Percentiles rank a stretch among this genome's conserved stretches.
Evolutionary conservation across 768 basidiomycete species (phyloP).

Genomic region (Serpula lacrymans): DNA sequence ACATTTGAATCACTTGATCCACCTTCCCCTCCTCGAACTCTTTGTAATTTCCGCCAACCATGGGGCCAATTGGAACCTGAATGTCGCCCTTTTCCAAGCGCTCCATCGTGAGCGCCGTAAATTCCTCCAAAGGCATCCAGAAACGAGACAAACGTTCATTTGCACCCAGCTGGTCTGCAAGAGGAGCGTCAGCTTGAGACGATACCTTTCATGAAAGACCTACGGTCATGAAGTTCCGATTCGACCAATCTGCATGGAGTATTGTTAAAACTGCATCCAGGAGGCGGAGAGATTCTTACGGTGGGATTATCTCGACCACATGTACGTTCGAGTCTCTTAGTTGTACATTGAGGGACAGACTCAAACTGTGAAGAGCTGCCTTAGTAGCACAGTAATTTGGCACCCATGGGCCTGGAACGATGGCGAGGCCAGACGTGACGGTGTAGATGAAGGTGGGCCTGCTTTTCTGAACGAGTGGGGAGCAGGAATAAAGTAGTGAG

Average conservation of each 20-base stretch:
- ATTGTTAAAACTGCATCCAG: not conserved
- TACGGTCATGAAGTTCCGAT: conserved; percentile 60
- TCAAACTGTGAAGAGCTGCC: conserved; percentile 53
- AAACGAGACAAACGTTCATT: conserved; percentile 43
- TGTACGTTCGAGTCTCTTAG: conserved; percentile 47
- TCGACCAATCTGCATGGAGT: conserved; percentile 45
- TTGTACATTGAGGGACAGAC: conserved; percentile 43
- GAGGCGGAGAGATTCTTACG: conserved; percentile 35
- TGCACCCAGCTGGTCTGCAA: conserved; percentile 50
- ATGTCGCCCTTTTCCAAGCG: conserved; percentile 34
- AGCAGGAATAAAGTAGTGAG: not conserved
- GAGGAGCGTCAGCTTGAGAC: conserved; percentile 1
- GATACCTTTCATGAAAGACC: conserved; percentile 11
- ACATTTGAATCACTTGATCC: too few species aligned
- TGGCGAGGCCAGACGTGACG: conserved; percentile 51
- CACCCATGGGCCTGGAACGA: conserved; percentile 40
- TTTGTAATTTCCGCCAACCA: conserved; percentile 12
- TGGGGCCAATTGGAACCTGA: conserved; percentile 24
- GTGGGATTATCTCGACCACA: conserved; percentile 56
- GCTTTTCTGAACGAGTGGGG: conserved; percentile 33
- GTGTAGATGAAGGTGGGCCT: conserved; percentile 47
- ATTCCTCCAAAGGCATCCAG: conserved; percentile 54
- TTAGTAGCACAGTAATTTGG: conserved; percentile 56
- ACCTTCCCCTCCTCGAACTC: conserved; percentile 28
- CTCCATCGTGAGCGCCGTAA: conserved; percentile 36